Evolutionary conservation across 2,329 filamentous ascomycete species (phyloP), one percentile per base, ranked within the genome.

Genomic region (Aspergillus intermedius): DNA sequence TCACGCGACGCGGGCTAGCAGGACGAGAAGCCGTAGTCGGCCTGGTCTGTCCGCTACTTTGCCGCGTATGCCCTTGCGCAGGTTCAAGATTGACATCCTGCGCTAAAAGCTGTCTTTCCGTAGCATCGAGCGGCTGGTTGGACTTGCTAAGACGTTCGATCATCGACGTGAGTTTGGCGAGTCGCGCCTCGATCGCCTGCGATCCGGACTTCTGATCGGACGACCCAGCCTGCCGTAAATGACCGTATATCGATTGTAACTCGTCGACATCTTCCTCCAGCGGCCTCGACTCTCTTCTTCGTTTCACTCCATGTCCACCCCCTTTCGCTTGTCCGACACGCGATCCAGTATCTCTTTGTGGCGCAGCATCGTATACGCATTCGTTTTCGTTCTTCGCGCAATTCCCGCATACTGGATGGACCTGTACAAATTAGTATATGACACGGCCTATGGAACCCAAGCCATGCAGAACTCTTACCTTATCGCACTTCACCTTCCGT

Each of bases 401-500:
- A 45, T 72, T 74, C 23, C 70, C 69, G 55, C 73, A 75, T 12
- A 70, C 55, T 5, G 73, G 73, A 54, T 73, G 73, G 23, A 67
- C 63, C 70, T 72, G 46, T 41, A 17, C 10, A 40, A 42, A 37
- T 52, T 44, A 51, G 37, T 9, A 49, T 15, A 9, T 5, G 25
- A 10, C 15, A 6, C 13, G n/a, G 3, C 5, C 8, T n/a, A 10
- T 32, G 25, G 23, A 42, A 23, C n/a, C 13, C 35, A 22, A 8
- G 19, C 5, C n/a, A 21, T 7, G 21, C 5, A 22, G 5, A 22
- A 22, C 17, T 28, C 32, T 8, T 55, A 65, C 63, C 60, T 74
- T 73, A 56, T 72, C 66, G 52, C 73, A 75, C 64, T 74, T 75
- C 44, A 75, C 70, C 53, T 75, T 75, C 25, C 73, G 65, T 49